phyloP scores from a whole-genome alignment of 768 basidiomycete genomes.

The Auriscalpium microsporum region DNA sequence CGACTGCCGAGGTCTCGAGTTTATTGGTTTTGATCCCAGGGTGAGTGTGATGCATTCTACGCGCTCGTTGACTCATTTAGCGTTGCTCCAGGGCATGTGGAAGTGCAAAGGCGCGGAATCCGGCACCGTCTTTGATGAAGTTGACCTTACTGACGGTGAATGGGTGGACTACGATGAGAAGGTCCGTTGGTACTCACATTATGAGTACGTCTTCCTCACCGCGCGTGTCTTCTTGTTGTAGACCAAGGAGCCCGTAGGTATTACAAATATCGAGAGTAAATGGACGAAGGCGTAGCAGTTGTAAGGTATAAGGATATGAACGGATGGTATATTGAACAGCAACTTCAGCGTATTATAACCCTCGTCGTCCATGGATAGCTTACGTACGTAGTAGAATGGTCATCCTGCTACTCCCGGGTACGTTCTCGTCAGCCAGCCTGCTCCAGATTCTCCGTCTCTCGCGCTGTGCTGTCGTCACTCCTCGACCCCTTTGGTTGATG shows the following conservation, averaged over 20 bases:
- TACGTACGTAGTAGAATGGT: too few species aligned
- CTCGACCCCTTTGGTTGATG: too few species aligned
- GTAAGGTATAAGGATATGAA: background rate
- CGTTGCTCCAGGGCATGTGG: slow-evolving; percentile 60
- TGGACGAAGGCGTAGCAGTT: slow-evolving; percentile 52
- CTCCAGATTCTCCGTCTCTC: too few species aligned
- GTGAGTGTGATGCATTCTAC: slow-evolving; percentile 30
- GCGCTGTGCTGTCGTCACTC: too few species aligned
- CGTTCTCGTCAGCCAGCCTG: too few species aligned
- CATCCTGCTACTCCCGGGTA: too few species aligned
- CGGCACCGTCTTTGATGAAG: slow-evolving; percentile 50
- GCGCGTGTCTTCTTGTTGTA: slow-evolving; percentile 15
- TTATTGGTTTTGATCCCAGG: slow-evolving; percentile 64
- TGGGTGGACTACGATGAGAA: slow-evolving; percentile 94
- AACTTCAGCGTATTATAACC: too few species aligned
- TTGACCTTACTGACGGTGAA: slow-evolving; percentile 57
- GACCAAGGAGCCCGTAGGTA: slow-evolving; percentile 57
- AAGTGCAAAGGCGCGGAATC: slow-evolving; percentile 55
- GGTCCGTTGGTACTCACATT: slow-evolving; percentile 29
- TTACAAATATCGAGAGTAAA: slow-evolving; percentile 56
- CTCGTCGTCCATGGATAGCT: too few species aligned
- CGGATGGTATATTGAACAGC: background rate
- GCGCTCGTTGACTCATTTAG: background rate
- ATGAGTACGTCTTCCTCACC: background rate
- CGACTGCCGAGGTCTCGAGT: slow-evolving; percentile 85